Evolutionary conservation across 192 early-diverging fungal species (phyloP).

Genomic region (Borealophlyctis nickersoniae): DNA sequence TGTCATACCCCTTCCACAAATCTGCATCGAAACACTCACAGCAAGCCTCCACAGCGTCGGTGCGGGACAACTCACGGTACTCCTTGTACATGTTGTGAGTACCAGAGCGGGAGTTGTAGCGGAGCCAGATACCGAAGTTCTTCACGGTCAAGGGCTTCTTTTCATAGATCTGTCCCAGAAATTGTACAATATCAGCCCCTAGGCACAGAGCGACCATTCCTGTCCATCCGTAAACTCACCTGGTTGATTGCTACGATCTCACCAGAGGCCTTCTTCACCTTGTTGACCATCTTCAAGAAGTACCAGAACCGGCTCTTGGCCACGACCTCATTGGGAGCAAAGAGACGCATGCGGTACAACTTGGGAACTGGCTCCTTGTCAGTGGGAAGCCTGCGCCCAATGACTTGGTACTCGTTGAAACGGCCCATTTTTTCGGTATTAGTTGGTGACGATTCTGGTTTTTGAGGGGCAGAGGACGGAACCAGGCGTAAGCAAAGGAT

Average conservation of each 20-base stretch:
- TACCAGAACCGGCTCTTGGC: conserved; percentile 99
- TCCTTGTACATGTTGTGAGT: conserved; percentile 99
- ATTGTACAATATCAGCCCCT: not conserved
- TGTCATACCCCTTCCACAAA: not conserved
- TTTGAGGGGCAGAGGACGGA: not conserved
- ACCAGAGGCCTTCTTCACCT: conserved; percentile 98
- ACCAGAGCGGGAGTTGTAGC: conserved; percentile 98
- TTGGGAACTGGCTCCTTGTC: conserved; percentile 88
- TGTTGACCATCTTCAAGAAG: conserved; percentile 97
- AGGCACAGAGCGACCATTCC: not conserved
- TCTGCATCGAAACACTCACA: conserved; percentile 38
- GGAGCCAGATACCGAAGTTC: conserved; percentile 99
- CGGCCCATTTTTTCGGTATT: conserved; percentile 34
- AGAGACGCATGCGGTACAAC: conserved; percentile 98
- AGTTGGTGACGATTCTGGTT: not conserved
- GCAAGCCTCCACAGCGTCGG: conserved; percentile 52
- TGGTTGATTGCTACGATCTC: conserved; percentile 97
- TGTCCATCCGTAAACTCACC: conserved; percentile 48
- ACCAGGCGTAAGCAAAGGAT: not conserved
- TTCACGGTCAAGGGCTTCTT: conserved; percentile 87
- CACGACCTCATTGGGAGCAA: conserved; percentile 96
- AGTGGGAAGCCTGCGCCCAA: conserved; percentile 92
- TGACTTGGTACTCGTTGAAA: conserved; percentile 71
- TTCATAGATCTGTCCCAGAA: conserved; percentile 73
- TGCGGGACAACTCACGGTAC: conserved; percentile 94